A percentile compares a stretch with the other conserved stretches of the same genome.
These are phyloP conservation scores for Rhynchosporium graminicola DNA, from an alignment of 2,329 filamentous ascomycete genomes.

Conservation along the genomic window DNA sequence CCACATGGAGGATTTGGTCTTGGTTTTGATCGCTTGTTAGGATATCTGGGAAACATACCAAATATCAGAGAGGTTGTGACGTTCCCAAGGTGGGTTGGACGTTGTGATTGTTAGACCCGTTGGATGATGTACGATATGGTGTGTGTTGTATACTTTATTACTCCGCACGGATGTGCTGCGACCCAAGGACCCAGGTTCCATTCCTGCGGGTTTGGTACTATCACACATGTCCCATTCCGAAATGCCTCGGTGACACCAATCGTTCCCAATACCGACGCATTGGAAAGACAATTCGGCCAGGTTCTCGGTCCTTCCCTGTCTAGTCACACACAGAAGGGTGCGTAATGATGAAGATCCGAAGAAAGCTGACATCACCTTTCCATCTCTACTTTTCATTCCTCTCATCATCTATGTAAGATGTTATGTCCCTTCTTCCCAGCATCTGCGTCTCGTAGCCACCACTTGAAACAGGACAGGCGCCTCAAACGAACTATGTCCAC, in stretches of 20 bases:
- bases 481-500: background rate
- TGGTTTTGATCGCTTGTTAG: constrained; percentile 69
- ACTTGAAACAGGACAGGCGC: constrained; percentile 9
- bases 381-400: background rate
- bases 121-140: constrained; percentile 15
- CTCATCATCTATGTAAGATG: background rate
- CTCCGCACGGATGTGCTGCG: constrained; percentile 7
- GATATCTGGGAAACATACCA: constrained; percentile 64
- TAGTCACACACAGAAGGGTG: background rate
- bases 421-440: background rate
- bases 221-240: constrained; percentile 11
- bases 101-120: constrained; percentile 42
- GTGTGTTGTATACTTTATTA: background rate
- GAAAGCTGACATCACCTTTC: background rate
- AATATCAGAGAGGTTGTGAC: constrained; percentile 69
- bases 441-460: background rate
- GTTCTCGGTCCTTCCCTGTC: constrained; percentile 1
- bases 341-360: background rate
- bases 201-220: background rate
- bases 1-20: constrained; percentile 73
- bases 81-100: constrained; percentile 60
- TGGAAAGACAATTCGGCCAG: background rate
- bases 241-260: background rate
- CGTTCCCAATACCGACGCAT: background rate
- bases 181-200: constrained; percentile 1